phyloP scores from a whole-genome alignment of 257 asterid genomes.

The Solanum tacnaense region DNA sequence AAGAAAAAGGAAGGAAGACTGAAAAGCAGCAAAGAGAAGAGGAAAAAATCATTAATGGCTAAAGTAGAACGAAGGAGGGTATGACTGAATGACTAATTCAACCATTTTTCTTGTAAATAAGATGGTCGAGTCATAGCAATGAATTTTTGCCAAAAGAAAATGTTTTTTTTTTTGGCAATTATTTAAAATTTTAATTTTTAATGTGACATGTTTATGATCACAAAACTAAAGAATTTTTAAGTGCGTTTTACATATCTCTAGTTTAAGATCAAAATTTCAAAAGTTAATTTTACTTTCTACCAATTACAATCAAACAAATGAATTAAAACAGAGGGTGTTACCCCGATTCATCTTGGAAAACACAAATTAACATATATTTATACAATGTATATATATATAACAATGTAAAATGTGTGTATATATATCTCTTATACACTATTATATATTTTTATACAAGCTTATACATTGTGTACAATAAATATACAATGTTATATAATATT shows the following conservation, averaged over 20 bases:
- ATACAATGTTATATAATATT: background rate
- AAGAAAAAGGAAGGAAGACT: too few relatives aligned
- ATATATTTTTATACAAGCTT: too few relatives aligned
- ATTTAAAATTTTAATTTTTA: too few relatives aligned
- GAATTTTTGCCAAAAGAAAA: background rate
- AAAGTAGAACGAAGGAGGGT: background rate
- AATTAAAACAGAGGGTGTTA: fast-evolving
- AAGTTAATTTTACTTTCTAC: fast-evolving
- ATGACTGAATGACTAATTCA: too few relatives aligned
- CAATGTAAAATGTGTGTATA: background rate
- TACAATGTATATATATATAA: too few relatives aligned
- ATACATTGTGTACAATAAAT: too few relatives aligned
- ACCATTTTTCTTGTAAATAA: background rate
- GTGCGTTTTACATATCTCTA: too few relatives aligned
- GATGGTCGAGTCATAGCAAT: too few relatives aligned
- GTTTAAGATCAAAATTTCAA: fast-evolving
- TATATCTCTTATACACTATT: too few relatives aligned
- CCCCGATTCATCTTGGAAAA: background rate
- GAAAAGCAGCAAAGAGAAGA: too few relatives aligned
- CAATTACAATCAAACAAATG: too few relatives aligned
- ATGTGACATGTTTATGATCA: background rate
- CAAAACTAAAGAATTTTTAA: too few relatives aligned
- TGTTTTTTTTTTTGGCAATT: background rate
- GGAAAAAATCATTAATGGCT: background rate
- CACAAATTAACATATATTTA: background rate